phyloP scores from a whole-genome alignment of 352 stramenopile genomes.

The Phytophthora boehmeriae region DNA sequence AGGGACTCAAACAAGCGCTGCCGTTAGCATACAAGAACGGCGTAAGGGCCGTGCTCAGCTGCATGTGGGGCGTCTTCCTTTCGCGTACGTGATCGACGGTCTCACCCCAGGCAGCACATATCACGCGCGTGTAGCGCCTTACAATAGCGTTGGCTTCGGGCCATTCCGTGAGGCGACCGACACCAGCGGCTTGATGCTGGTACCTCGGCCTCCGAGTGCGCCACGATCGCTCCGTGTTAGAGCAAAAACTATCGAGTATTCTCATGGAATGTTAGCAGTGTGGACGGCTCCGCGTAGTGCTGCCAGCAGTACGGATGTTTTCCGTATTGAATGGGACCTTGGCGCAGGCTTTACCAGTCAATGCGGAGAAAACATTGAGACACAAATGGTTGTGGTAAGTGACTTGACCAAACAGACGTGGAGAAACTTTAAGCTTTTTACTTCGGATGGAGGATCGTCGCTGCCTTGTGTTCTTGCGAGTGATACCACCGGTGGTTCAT shows the following conservation, averaged over 20 bases:
- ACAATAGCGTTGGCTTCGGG: conserved; percentile 95
- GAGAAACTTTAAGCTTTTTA: conserved; percentile 20
- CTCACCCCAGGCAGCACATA: conserved; percentile 84
- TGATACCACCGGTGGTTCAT: background rate
- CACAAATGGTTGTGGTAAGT: conserved; percentile 58
- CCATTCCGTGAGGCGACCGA: conserved; percentile 57
- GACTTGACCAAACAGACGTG: background rate
- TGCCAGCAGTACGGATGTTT: conserved; percentile 69
- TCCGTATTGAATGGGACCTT: conserved; percentile 96
- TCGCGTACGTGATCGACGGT: conserved; percentile 83
- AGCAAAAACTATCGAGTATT: conserved; percentile 47
- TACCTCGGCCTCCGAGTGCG: conserved; percentile 19
- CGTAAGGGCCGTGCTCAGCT: conserved; percentile 64
- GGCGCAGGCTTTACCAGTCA: conserved; percentile 83
- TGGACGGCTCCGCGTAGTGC: conserved; percentile 89
- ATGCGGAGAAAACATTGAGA: conserved; percentile 76
- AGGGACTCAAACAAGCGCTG: conserved; percentile 1
- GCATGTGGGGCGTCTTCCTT: conserved; percentile 75
- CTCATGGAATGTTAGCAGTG: conserved; percentile 53
- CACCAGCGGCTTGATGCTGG: conserved; percentile 35
- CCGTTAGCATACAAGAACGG: conserved; percentile 37
- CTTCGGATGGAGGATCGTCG: background rate
- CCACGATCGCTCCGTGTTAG: conserved; percentile 86
- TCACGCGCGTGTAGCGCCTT: conserved; percentile 91
- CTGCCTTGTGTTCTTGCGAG: conserved; percentile 17